phyloP scores from a whole-genome alignment of 768 basidiomycete species.

The Podaxis sp. region DNA sequence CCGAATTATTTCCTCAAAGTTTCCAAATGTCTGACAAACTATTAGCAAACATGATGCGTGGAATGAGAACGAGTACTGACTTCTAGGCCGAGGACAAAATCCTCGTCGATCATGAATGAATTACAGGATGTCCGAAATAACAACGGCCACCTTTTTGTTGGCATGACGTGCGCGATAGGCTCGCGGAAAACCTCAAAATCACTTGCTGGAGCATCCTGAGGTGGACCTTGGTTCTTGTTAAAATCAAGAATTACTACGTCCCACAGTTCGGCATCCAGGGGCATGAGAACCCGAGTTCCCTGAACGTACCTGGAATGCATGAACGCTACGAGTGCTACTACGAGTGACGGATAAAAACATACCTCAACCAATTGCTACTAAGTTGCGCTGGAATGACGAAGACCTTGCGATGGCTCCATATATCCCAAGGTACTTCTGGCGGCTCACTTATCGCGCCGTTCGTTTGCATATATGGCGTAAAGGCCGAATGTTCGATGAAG shows the following conservation, averaged over 20 bases:
- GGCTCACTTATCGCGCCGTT: neutral
- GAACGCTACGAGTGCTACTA: neutral
- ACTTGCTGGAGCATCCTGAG: neutral
- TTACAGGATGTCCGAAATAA: neutral
- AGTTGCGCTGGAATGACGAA: neutral
- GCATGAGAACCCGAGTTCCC: slow-evolving; percentile 14
- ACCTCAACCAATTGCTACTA: slow-evolving; percentile 16
- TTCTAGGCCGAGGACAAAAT: slow-evolving; percentile 2
- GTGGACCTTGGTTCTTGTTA: slow-evolving; percentile 1
- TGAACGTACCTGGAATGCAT: slow-evolving; percentile 12
- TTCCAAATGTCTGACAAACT: neutral
- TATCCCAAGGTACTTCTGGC: slow-evolving; percentile 12
- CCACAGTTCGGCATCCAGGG: neutral
- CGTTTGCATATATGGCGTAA: neutral
- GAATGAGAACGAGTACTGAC: neutral
- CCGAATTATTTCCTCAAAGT: slow-evolving; percentile 7
- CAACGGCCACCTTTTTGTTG: neutral
- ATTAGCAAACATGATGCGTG: neutral
- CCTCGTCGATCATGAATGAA: slow-evolving; percentile 13
- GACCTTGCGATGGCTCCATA: slow-evolving; percentile 12
- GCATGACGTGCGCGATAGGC: neutral
- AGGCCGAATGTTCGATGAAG: slow-evolving; percentile 10
- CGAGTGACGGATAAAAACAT: neutral
- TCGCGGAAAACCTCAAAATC: neutral
- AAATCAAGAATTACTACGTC: slow-evolving; percentile 13